Conservation (phyloP, 148 eudicot genomes). For the Camellia japonica region DNA sequence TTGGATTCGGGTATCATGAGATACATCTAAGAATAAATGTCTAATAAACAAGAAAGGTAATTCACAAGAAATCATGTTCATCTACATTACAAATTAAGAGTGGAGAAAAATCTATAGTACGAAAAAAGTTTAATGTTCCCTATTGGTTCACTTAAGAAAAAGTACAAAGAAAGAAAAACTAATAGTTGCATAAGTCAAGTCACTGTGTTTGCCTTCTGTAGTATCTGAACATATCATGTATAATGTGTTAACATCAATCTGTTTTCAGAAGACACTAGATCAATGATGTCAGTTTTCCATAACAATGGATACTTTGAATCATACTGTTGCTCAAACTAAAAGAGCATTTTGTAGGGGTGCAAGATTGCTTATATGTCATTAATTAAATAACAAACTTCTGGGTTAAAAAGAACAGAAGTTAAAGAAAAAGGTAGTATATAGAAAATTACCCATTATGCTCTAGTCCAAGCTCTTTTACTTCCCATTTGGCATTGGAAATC, state of each 20-base stretch:
- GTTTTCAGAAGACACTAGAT: too few relatives aligned
- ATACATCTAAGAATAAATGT: background rate
- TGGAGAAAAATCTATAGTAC: too few relatives aligned
- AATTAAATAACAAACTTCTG: background rate
- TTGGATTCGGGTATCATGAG: background rate
- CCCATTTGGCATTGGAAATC: constrained; percentile 87
- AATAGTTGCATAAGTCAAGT: too few relatives aligned
- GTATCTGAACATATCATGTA: too few relatives aligned
- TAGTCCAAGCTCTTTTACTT: constrained; percentile 87
- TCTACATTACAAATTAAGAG: background rate
- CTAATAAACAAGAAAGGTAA: background rate
- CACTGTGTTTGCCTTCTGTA: too few relatives aligned
- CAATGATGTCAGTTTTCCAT: too few relatives aligned
- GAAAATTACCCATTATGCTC: constrained; percentile 86
- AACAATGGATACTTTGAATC: background rate
- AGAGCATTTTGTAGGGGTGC: background rate
- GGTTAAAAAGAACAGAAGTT: background rate
- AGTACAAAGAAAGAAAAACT: too few relatives aligned
- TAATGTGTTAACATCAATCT: too few relatives aligned
- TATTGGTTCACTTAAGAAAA: too few relatives aligned
- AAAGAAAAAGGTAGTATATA: background rate
- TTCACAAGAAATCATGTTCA: background rate
- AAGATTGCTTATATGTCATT: background rate
- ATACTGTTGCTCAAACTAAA: background rate
- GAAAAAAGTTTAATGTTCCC: too few relatives aligned